Percentiles rank a stretch among this genome's conserved stretches.
Evolutionary conservation across 441 rosid species (phyloP).

Genomic region (Adansonia gregorii): DNA sequence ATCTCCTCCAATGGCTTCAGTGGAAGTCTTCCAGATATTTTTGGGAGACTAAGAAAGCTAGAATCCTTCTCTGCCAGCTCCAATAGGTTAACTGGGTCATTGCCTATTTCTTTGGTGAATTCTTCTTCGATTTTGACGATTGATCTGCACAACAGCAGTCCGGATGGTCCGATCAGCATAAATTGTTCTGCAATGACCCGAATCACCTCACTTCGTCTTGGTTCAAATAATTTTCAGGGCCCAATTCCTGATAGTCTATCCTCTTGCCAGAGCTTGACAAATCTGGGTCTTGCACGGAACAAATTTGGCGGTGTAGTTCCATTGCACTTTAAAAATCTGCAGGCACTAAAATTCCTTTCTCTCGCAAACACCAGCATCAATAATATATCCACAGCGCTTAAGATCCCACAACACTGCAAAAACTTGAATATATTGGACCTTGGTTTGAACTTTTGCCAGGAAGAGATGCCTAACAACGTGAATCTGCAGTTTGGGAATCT

Average conservation of each 20-base stretch:
- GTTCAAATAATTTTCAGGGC: not conserved
- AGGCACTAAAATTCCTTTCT: not conserved
- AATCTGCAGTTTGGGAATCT: slow-evolving; percentile 9
- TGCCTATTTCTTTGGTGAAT: slow-evolving; percentile 19
- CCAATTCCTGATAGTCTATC: not conserved
- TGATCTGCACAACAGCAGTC: not conserved
- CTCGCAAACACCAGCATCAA: not conserved
- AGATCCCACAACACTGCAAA: slow-evolving; percentile 19
- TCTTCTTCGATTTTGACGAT: not conserved
- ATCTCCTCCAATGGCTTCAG: not conserved
- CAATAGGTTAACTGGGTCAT: slow-evolving; percentile 4
- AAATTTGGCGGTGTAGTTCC: not conserved
- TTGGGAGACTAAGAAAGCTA: not conserved
- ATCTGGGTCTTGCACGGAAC: not conserved
- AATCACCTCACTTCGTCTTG: not conserved
- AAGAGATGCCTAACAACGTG: slow-evolving; percentile 11
- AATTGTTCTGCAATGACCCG: slow-evolving; percentile 16
- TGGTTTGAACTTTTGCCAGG: not conserved
- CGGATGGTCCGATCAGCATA: not conserved
- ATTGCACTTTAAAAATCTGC: slow-evolving; percentile 4
- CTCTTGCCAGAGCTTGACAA: slow-evolving; percentile 10
- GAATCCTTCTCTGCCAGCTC: not conserved
- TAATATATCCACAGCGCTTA: slow-evolving; percentile 17
- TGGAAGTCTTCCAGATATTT: slow-evolving; percentile 23
- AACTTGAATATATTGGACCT: not conserved